Conservation (phyloP, 2,329 filamentous ascomycete genomes). For the Fragosphaeria purpurea region DNA sequence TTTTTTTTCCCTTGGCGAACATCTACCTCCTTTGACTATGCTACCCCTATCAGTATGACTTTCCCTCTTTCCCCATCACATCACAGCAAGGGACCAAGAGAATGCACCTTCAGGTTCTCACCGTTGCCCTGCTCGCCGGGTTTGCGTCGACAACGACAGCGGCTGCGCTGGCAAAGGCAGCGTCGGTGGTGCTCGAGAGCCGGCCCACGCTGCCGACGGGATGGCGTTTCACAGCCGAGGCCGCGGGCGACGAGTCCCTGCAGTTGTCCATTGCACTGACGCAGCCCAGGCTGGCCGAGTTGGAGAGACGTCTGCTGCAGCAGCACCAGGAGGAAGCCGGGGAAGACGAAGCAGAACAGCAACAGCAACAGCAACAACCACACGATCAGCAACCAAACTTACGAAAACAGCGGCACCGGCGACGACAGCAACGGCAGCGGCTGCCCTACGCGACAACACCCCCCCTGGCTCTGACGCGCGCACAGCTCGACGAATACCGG, state of each 20-base stretch:
- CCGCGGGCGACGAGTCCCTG: not conserved
- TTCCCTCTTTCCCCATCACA: not conserved
- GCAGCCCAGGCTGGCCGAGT: slow-evolving; percentile 5
- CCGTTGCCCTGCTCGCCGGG: not conserved
- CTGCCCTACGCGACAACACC: too few species aligned
- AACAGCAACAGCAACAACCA: too few species aligned
- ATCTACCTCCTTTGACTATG: not conserved
- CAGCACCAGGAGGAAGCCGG: not conserved
- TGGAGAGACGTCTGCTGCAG: slow-evolving; percentile 2
- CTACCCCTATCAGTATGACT: not conserved
- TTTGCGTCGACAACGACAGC: not conserved
- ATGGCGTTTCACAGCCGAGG: slow-evolving; percentile 3
- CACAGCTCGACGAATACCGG: slow-evolving; percentile 27
- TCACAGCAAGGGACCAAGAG: not conserved
- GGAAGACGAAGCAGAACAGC: too few species aligned
- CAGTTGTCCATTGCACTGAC: slow-evolving; percentile 6
- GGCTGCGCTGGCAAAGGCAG: not conserved
- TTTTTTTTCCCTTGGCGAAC: not conserved
- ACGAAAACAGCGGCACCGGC: too few species aligned
- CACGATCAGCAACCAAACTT: too few species aligned
- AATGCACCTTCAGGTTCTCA: not conserved
- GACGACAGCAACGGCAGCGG: too few species aligned
- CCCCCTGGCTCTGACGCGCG: slow-evolving; percentile 19
- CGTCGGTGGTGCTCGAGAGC: not conserved
- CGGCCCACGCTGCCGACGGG: not conserved